These are phyloP conservation scores for Tetramitus jugosus DNA, from an alignment of 208 protist species.

Conservation along the genomic window DNA sequence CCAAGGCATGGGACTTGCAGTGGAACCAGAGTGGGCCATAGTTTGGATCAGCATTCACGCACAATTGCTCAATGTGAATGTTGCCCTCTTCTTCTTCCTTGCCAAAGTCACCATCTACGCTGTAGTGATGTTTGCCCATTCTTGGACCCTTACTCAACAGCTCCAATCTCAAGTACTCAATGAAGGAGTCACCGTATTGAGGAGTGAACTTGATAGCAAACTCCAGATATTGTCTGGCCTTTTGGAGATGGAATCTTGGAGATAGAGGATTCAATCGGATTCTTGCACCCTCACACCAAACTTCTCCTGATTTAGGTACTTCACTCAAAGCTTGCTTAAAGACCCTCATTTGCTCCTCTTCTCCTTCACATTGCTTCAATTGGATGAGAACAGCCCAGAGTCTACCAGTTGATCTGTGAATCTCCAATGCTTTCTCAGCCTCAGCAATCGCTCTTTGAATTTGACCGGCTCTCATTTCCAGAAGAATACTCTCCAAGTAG, in stretches of 20 bases:
- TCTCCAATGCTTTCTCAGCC: conserved; percentile 50
- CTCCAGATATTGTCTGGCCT: conserved; percentile 52
- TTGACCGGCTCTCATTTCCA: conserved; percentile 53
- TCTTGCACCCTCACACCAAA: conserved; percentile 75
- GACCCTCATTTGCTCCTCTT: conserved; percentile 39
- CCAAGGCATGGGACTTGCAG: not conserved
- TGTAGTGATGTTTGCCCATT: not conserved
- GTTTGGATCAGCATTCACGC: conserved; percentile 67
- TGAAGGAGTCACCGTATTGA: conserved; percentile 78
- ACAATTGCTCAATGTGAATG: conserved; percentile 34
- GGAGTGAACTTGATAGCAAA: conserved; percentile 72
- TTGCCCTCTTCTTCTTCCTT: not conserved
- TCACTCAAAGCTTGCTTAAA: conserved; percentile 55
- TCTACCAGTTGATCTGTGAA: conserved; percentile 54
- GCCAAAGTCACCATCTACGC: not conserved
- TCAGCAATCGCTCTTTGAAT: conserved; percentile 38
- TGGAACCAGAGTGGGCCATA: conserved; percentile 64
- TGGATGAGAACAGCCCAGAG: conserved; percentile 70
- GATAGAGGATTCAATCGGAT: conserved; percentile 51
- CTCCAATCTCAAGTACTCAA: conserved; percentile 58
- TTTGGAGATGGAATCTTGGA: conserved; percentile 34
- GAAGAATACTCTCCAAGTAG: conserved; percentile 54
- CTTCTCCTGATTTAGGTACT: conserved; percentile 69
- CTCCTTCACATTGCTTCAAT: conserved; percentile 42
- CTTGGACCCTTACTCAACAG: conserved; percentile 34